These are phyloP conservation scores for Candida sp. DNA, from an alignment of 1,139 yeast species.

Conservation along the genomic window DNA sequence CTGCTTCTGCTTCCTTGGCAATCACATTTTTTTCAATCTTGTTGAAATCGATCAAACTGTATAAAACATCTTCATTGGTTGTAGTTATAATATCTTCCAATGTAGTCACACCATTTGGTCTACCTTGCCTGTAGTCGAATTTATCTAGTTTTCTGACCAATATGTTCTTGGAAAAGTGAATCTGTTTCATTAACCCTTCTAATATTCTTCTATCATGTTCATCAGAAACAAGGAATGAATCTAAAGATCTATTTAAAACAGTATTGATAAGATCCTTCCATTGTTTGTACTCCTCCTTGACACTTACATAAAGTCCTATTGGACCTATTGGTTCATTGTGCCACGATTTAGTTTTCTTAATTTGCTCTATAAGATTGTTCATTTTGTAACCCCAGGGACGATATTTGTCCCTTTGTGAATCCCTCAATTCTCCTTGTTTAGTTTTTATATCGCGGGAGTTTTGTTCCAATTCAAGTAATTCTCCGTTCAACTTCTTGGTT, in stretches of 20 bases:
- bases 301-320: conserved; percentile 57
- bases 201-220: conserved; percentile 57
- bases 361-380: conserved; percentile 36
- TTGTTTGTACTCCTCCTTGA: conserved; percentile 50
- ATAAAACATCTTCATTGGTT: conserved; percentile 50
- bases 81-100: conserved; percentile 61
- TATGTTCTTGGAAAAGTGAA: conserved; percentile 30
- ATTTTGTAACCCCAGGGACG: conserved; percentile 50
- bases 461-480: conserved; percentile 3
- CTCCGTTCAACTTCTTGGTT: conserved; percentile 7
- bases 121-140: conserved; percentile 47
- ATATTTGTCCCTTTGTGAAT: conserved; percentile 21
- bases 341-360: conserved; percentile 37
- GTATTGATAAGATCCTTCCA: conserved; percentile 68
- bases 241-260: conserved; percentile 41
- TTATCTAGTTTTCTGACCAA: conserved; percentile 54
- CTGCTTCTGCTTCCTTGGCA: conserved; percentile 50
- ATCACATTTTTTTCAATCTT: conserved; percentile 60
- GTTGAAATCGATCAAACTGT: conserved; percentile 62
- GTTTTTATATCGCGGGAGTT: conserved; percentile 5
- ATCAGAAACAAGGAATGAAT: conserved; percentile 65
- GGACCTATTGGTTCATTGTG: conserved; percentile 76
- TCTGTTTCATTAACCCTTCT: conserved; percentile 34
- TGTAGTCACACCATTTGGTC: conserved; percentile 32
- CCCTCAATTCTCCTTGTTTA: conserved; percentile 4